phyloP scores from a whole-genome alignment of 108 stramenopile genomes.

The Conticribra guillardii region DNA sequence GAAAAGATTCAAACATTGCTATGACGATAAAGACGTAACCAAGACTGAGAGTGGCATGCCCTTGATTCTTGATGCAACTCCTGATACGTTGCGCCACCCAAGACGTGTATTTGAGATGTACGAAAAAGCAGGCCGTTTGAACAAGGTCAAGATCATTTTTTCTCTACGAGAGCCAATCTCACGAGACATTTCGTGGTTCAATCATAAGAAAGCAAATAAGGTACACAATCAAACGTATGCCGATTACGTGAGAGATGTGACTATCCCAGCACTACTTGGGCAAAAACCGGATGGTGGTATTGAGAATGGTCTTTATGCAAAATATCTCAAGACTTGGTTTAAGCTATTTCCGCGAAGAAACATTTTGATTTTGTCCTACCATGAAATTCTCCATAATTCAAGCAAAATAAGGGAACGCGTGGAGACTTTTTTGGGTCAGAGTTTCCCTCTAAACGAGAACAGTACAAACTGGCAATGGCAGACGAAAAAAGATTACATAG shows the following conservation, averaged over 20 bases:
- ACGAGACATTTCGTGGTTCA: slow-evolving; percentile 44
- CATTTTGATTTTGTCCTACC: slow-evolving; percentile 31
- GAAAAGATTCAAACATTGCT: slow-evolving; percentile 26
- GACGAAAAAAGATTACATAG: background rate
- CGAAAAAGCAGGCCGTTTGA: background rate
- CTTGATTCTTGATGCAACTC: slow-evolving; percentile 45
- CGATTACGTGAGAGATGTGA: slow-evolving; percentile 13
- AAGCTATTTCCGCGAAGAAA: slow-evolving; percentile 26
- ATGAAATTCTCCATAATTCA: slow-evolving; percentile 28
- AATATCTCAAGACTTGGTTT: slow-evolving; percentile 24
- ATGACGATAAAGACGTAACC: background rate
- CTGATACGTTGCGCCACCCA: slow-evolving; percentile 14
- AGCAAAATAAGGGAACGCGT: slow-evolving; percentile 12
- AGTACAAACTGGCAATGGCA: slow-evolving; percentile 5
- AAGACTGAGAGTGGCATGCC: too few species aligned
- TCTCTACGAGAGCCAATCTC: slow-evolving; percentile 47
- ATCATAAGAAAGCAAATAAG: slow-evolving; percentile 18
- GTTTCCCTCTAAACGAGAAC: too few species aligned
- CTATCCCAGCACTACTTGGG: too few species aligned
- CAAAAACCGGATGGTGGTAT: background rate
- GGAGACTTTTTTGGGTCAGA: slow-evolving; percentile 22
- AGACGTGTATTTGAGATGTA: slow-evolving; percentile 22
- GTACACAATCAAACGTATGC: slow-evolving; percentile 18
- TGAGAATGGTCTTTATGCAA: slow-evolving; percentile 21
- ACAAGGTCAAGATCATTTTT: slow-evolving; percentile 38